Conservation (phyloP, 106 monocot genomes). For the Apostasia ramifera region DNA sequence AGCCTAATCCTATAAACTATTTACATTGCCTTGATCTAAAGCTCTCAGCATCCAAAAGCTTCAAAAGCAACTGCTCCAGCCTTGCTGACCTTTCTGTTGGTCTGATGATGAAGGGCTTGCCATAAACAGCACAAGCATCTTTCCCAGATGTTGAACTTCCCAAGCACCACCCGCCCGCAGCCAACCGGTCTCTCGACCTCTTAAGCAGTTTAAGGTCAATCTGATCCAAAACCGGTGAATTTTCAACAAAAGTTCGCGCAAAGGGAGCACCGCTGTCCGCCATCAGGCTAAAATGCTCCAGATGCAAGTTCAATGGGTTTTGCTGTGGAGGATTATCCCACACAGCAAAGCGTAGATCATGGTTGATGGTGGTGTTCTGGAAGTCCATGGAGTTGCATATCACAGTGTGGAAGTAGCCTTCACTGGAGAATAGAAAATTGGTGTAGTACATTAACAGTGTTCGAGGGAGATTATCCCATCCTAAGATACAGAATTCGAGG, state of each 20-base stretch:
- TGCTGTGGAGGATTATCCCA: slow-evolving; percentile 64
- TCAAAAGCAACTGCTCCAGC: slow-evolving; percentile 57
- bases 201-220: slow-evolving; percentile 59
- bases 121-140: slow-evolving; percentile 28
- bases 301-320: slow-evolving; percentile 43
- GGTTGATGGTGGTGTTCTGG: slow-evolving; percentile 81
- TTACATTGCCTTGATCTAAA: slow-evolving; percentile 77
- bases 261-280: slow-evolving; percentile 66
- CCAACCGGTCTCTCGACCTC: slow-evolving; percentile 19
- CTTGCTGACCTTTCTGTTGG: slow-evolving; percentile 38
- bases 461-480: slow-evolving; percentile 95
- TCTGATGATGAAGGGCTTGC: slow-evolving; percentile 28
- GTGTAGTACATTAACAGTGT: slow-evolving; percentile 88
- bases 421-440: slow-evolving; percentile 67
- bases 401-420: slow-evolving; percentile 89
- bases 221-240: slow-evolving; percentile 46
- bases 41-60: slow-evolving; percentile 54
- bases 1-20: slow-evolving; percentile 17
- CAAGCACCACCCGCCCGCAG: slow-evolving; percentile 68
- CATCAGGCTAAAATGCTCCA: slow-evolving; percentile 55
- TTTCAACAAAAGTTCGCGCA: slow-evolving; percentile 33
- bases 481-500: slow-evolving; percentile 81
- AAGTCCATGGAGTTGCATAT: slow-evolving; percentile 90
- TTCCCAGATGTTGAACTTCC: slow-evolving; percentile 17
- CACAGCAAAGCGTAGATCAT: slow-evolving; percentile 53